phyloP scores from a whole-genome alignment of 106 monocot genomes.

The Allium sativum region DNA sequence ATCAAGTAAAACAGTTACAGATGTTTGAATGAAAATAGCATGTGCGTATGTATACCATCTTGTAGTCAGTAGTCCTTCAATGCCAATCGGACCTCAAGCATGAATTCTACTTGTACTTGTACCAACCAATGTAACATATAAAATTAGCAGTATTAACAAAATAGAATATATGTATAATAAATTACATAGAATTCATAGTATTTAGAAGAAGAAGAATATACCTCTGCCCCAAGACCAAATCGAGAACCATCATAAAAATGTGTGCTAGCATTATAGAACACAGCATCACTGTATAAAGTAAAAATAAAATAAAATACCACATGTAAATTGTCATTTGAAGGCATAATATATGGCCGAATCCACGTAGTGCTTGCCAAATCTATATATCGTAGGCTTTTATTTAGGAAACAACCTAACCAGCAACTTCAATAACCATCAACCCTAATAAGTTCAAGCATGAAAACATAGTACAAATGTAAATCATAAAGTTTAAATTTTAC shows the following conservation, averaged over 20 bases:
- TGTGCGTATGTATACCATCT: slow-evolving; percentile 41
- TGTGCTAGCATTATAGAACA: slow-evolving; percentile 89
- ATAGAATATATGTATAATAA: neutral
- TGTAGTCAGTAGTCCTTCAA: slow-evolving; percentile 79
- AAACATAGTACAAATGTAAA: no score
- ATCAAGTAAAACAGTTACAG: neutral
- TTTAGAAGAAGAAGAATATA: slow-evolving; percentile 12
- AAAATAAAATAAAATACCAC: no score
- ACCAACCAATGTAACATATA: slow-evolving; percentile 47
- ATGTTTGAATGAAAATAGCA: no score
- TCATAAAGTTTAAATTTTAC: no score
- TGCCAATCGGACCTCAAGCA: slow-evolving; percentile 92
- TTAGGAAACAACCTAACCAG: neutral
- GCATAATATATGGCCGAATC: neutral
- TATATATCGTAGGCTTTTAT: neutral
- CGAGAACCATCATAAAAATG: slow-evolving; percentile 96
- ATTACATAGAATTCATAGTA: neutral
- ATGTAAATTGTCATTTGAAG: neutral
- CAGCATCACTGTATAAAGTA: slow-evolving; percentile 55
- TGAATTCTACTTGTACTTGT: slow-evolving; percentile 96
- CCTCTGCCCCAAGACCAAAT: slow-evolving; percentile 98
- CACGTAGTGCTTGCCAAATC: neutral
- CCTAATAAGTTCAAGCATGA: no score
- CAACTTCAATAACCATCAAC: neutral
- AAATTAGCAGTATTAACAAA: neutral